phyloP scores from a whole-genome alignment of 257 asterid species.

The Solanum paucissectum region DNA sequence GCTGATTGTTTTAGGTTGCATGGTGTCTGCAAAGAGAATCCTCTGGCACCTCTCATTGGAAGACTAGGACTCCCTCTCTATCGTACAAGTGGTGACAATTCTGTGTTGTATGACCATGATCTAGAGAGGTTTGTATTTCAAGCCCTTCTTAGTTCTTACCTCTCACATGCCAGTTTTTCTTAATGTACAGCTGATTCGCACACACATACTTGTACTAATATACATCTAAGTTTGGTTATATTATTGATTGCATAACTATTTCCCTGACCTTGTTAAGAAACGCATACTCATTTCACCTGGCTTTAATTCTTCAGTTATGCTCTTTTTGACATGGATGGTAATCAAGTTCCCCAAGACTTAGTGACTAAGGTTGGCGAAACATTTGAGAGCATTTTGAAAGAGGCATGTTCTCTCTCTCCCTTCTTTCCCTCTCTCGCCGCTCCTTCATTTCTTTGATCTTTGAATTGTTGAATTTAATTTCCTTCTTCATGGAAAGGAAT shows the following conservation, averaged over 20 bases:
- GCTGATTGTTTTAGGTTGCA: conserved; percentile 55
- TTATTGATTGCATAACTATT: not conserved
- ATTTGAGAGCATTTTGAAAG: conserved; percentile 79
- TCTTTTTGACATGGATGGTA: conserved; percentile 82
- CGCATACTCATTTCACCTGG: not conserved
- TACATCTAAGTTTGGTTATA: not conserved
- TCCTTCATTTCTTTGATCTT: not conserved
- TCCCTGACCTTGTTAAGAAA: not conserved
- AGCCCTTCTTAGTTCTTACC: not conserved
- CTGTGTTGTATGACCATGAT: conserved; percentile 95
- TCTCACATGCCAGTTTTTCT: not conserved
- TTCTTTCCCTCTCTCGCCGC: not conserved
- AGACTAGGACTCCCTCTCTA: conserved; percentile 91
- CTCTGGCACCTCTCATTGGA: conserved; percentile 82
- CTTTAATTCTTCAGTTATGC: conserved; percentile 56
- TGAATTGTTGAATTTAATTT: not conserved
- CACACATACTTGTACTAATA: not conserved
- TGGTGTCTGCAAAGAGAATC: conserved; percentile 95
- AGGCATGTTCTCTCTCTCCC: conserved; percentile 27
- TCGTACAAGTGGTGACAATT: conserved; percentile 95
- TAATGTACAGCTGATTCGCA: not conserved
- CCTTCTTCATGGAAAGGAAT: not conserved
- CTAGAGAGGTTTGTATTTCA: conserved; percentile 60
- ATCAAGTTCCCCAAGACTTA: conserved; percentile 83
- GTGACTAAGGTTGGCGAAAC: conserved; percentile 80